Evolutionary conservation across 768 basidiomycete genomes (phyloP).

Genomic region (Sarcodon sp.): DNA sequence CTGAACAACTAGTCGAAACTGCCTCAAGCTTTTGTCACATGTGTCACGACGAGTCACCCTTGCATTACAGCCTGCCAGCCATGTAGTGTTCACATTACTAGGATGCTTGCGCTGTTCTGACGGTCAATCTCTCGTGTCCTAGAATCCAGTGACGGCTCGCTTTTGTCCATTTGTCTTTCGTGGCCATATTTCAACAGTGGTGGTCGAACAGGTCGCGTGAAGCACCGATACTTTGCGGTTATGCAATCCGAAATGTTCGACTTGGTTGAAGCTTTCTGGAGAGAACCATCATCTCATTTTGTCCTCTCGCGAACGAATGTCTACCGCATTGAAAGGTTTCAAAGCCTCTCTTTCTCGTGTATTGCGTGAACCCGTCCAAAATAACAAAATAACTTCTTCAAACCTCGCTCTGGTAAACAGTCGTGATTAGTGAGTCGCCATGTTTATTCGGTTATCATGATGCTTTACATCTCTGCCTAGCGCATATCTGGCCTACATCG

Average conservation of each 20-base stretch:
- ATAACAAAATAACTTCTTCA: constrained; percentile 2
- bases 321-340: neutral
- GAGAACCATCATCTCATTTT: neutral
- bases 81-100: neutral
- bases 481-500: constrained; percentile 26
- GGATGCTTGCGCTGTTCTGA: neutral
- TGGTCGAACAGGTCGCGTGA: no score
- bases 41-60: neutral
- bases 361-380: no score
- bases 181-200: neutral
- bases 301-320: neutral
- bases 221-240: neutral
- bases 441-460: no score
- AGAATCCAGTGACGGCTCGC: constrained; percentile 1
- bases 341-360: neutral
- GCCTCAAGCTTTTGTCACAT: no score
- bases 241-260: no score
- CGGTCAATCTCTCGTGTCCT: constrained; percentile 5
- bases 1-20: no score
- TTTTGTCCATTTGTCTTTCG: neutral
- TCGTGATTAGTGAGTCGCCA: constrained; percentile 13
- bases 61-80: no score
- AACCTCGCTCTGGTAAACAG: constrained; percentile 7
- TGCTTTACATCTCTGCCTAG: constrained; percentile 9
- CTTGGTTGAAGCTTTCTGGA: no score